These are phyloP conservation scores for Gautieria morchelliformis DNA, from an alignment of 768 basidiomycete species.

Conservation along the genomic window DNA sequence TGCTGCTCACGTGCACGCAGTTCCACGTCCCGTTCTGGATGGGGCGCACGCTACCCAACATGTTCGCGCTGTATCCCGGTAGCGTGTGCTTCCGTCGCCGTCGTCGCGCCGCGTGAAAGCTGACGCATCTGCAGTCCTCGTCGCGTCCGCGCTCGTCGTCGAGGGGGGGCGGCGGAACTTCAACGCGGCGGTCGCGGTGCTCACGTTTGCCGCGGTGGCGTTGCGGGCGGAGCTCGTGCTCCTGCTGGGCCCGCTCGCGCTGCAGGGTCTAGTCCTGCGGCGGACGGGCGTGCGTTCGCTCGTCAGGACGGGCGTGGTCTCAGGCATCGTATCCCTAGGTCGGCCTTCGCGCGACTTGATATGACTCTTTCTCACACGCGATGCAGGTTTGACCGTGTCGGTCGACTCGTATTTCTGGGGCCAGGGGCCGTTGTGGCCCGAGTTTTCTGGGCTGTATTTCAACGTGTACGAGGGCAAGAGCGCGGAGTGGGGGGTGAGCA, in stretches of 20 bases:
- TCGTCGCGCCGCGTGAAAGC: neutral
- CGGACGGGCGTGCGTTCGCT: slow-evolving; percentile 35
- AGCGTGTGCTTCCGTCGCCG: neutral
- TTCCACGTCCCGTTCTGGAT: slow-evolving; percentile 94
- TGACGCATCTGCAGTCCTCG: slow-evolving; percentile 41
- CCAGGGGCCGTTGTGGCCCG: slow-evolving; percentile 72
- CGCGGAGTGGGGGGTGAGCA: slow-evolving; percentile 83
- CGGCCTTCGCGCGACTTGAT: slow-evolving; percentile 11
- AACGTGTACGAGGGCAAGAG: slow-evolving; percentile 85
- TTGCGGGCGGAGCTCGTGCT: slow-evolving; percentile 74
- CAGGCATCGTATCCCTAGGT: slow-evolving; percentile 47
- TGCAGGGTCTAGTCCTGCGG: slow-evolving; percentile 41
- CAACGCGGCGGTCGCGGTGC: slow-evolving; percentile 39
- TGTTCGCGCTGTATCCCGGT: slow-evolving; percentile 82
- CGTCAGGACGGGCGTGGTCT: slow-evolving; percentile 39
- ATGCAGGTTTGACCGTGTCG: slow-evolving; percentile 43
- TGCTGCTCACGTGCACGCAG: slow-evolving; percentile 66
- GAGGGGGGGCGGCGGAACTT: slow-evolving; percentile 28
- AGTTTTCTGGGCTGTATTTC: slow-evolving; percentile 67
- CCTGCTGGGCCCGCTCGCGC: slow-evolving; percentile 49
- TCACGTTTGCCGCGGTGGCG: slow-evolving; percentile 59
- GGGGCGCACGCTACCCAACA: slow-evolving; percentile 89
- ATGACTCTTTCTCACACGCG: neutral
- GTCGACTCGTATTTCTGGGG: slow-evolving; percentile 89
- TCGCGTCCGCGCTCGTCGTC: slow-evolving; percentile 42